Percentiles rank a stretch among this genome's conserved stretches.
Conservation (phyloP, 2,329 filamentous ascomycete species). For the Amylocarpus encephaloides region DNA sequence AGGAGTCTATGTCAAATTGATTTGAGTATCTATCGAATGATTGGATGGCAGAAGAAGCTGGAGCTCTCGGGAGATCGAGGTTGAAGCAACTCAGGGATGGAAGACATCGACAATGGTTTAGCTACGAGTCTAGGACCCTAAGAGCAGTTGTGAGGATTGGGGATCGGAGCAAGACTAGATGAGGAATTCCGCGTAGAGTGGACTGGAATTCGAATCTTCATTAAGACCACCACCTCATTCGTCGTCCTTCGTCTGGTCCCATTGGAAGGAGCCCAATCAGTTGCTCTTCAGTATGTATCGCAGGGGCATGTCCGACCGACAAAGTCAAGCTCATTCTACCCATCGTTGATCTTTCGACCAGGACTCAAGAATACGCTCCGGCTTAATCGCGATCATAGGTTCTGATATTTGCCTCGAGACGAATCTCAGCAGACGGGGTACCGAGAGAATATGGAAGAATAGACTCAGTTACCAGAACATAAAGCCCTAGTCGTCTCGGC, state of each 20-base stretch:
- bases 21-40: too few species aligned
- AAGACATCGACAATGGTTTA: too few species aligned
- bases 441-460: constrained; percentile 66
- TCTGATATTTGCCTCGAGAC: constrained; percentile 65
- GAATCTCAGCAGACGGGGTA: constrained; percentile 56
- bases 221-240: not conserved
- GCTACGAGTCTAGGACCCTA: too few species aligned
- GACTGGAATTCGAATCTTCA: not conserved
- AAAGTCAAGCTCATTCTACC: constrained; percentile 96
- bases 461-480: constrained; percentile 53
- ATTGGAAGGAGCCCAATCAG: not conserved
- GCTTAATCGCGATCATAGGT: constrained; percentile 87
- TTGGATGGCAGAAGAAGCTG: too few species aligned
- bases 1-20: too few species aligned
- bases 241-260: not conserved
- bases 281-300: not conserved
- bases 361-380: constrained; percentile 89
- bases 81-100: too few species aligned
- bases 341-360: constrained; percentile 71
- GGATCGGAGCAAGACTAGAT: too few species aligned
- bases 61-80: too few species aligned
- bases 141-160: too few species aligned
- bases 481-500: constrained; percentile 31
- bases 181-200: not conserved
- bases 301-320: constrained; percentile 36